Conservation (phyloP, 1,284 basidiomycete genomes). For the Tylopilus sp. region DNA sequence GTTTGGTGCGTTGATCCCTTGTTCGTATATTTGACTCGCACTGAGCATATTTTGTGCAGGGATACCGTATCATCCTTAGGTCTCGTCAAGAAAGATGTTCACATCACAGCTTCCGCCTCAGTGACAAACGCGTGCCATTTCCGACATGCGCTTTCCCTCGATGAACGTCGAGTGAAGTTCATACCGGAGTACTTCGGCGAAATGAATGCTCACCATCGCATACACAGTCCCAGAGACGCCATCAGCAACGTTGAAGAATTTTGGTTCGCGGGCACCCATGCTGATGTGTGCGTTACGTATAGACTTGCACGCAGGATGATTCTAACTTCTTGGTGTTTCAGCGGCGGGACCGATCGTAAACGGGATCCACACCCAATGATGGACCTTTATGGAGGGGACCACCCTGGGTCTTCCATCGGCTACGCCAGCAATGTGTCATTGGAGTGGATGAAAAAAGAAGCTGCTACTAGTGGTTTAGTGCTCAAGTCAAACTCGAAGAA, state of each 20-base stretch:
- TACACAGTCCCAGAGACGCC: background rate
- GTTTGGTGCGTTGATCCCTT: slow-evolving; percentile 41
- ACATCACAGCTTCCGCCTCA: slow-evolving; percentile 22
- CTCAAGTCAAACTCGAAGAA: background rate
- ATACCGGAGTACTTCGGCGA: slow-evolving; percentile 47
- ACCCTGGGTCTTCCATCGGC: background rate
- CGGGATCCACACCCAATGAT: background rate
- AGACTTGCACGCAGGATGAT: background rate
- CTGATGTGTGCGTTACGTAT: background rate
- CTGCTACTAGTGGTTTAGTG: slow-evolving; percentile 1
- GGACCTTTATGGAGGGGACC: background rate
- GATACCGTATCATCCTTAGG: slow-evolving; percentile 52
- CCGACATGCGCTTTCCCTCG: slow-evolving; percentile 51
- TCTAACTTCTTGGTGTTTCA: background rate
- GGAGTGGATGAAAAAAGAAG: slow-evolving; percentile 26
- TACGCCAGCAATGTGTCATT: slow-evolving; percentile 31
- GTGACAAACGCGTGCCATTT: slow-evolving; percentile 42
- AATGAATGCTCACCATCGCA: slow-evolving; percentile 37
- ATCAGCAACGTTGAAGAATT: slow-evolving; percentile 26
- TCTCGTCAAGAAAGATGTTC: slow-evolving; percentile 25
- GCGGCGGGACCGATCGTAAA: background rate
- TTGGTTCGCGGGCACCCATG: background rate
- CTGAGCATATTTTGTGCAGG: slow-evolving; percentile 37
- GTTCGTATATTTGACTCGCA: background rate
- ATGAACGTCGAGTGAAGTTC: slow-evolving; percentile 51